Base-by-base conservation (phyloP, 225 moss, liverwort and hornwort genomes). In the Asterella californica region DNA sequence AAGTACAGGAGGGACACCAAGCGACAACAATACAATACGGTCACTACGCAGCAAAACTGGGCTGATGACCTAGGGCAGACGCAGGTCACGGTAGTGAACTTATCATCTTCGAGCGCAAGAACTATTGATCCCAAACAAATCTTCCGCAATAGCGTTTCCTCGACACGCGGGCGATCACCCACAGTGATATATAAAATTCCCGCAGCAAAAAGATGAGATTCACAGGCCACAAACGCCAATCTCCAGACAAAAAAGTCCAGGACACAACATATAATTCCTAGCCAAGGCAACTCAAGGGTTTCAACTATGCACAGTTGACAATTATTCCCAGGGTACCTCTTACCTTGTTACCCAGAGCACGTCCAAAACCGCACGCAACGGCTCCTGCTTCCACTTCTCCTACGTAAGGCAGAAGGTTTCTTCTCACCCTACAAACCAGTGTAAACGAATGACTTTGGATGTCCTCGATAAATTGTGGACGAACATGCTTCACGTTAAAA, bases 291-390 rank as follows among this genome's bases (percentile, higher is more conserved):
- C 3, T 42, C 42, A 42, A 42, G 42, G 42, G 4, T 42, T 42
- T 7, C 4, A 42, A 42, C 42, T 42, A 7, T 42, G 4, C 3
- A 42, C 42, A 3, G 0, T 64, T 65, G 21, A 2, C 5, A 32
- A 14, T 15, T 36, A 5, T 15, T 67, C 48, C 52, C 52, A 54
- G 46, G 54, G 19, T 46, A 53, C 15, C 33, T 62, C 76, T 24
- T 82, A 91, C 96, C 87, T 99, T 99, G 83, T 99, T 99, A 60
- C 99, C 99, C 75, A 99, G 86, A 74, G 99, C 90, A 64, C 95
- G 92, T 70, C 99, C 99, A 82, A 99, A 99, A 42, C 99, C 99
- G 86, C 99, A 99, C 30, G 95, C 90, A 62, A 99, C 95, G 77
- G 93, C 95, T 83, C 93, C 95, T 77, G 90, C 92, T 78, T 99